A percentile compares a stretch with the other conserved stretches of the same genome.
Conservation (phyloP, 2,329 filamentous ascomycete species). For the Ophiostoma montium region DNA sequence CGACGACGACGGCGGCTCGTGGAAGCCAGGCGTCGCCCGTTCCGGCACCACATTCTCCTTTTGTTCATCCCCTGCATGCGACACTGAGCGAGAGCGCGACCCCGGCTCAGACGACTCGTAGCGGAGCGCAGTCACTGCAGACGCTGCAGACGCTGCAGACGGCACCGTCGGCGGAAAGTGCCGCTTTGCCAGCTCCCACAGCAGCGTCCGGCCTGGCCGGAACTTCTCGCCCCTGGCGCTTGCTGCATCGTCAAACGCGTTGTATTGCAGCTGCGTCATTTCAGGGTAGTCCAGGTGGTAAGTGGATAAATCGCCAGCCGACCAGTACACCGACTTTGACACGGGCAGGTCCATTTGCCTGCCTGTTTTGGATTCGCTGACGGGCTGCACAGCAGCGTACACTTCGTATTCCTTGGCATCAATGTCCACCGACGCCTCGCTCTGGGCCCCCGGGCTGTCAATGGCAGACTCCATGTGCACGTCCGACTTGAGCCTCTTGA, state of each 20-base stretch:
- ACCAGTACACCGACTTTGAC: constrained; percentile 44
- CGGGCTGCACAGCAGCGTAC: constrained; percentile 34
- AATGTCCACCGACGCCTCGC: not conserved
- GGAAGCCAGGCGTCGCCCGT: not conserved
- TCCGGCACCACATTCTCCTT: constrained; percentile 10
- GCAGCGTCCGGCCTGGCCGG: constrained; percentile 31
- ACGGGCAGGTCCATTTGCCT: constrained; percentile 44
- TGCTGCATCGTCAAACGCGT: constrained; percentile 40
- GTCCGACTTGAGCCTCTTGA: constrained; percentile 43
- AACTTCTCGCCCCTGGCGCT: constrained; percentile 37
- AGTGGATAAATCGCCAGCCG: constrained; percentile 34
- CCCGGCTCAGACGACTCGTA: constrained; percentile 6
- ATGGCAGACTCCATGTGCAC: constrained; percentile 23
- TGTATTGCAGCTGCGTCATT: constrained; percentile 46
- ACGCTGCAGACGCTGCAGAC: not conserved
- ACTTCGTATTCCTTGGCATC: constrained; percentile 27
- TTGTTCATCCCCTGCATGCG: constrained; percentile 1
- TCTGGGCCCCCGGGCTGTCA: not conserved
- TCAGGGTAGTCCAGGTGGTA: constrained; percentile 50
- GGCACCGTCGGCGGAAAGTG: constrained; percentile 34
- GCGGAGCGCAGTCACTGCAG: not conserved
- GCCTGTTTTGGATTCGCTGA: constrained; percentile 33
- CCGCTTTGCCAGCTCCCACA: constrained; percentile 45
- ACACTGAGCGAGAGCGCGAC: constrained; percentile 3
- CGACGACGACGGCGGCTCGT: not conserved